Evolutionary conservation across 257 asterid species (phyloP), one percentile per base, ranked within the genome.

Genomic region (Salvia miltiorrhiza): DNA sequence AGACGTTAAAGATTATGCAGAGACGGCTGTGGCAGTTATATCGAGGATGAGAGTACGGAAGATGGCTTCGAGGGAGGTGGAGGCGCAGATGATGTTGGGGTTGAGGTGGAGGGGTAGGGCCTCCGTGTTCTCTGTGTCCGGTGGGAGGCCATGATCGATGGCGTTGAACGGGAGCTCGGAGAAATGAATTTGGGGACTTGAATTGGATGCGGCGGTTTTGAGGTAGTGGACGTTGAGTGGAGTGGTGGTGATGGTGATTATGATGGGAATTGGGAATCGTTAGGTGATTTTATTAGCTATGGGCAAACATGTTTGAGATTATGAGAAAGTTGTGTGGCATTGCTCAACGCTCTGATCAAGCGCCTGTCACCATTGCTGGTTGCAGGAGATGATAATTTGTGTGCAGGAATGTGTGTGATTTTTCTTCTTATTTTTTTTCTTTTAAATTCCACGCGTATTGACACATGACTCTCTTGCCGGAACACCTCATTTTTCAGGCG

Each of bases 1-100:
- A 90, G 3, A 85, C 64, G 47, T 90, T 97, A 45, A 95, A 86
- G 71, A 93, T 81, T 41, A 93, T 73, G 79, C 99, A 93, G n/a
- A 93, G 19, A 84, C 92, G 30, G 87, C 88, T 14, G 56, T 20
- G 2, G 24, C 55, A 6, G 81, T 39, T 4, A 82, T 69, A 0
- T 78, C 64, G 0, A 67, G 41, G 14, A 93, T 72, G 5, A 93
- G 76, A 57, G 30, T 1, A 0, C 73, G 78, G 12, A 90, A 71
- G 12, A 85, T 80, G 0, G 43, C 10, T 69, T 79, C 73, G 19
- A 93, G 90, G 24, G 84, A 54, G 21, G 70, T 9, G 7, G 96
- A 67, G 44, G 96, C 72, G 16, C 75, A 75, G 65, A 75, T 78
- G 37, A 93, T 82, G 53, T 39, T 52, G 0, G 80, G 20, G 28